Conservation (phyloP, 1,139 yeast genomes). For the Taphrina populina region DNA sequence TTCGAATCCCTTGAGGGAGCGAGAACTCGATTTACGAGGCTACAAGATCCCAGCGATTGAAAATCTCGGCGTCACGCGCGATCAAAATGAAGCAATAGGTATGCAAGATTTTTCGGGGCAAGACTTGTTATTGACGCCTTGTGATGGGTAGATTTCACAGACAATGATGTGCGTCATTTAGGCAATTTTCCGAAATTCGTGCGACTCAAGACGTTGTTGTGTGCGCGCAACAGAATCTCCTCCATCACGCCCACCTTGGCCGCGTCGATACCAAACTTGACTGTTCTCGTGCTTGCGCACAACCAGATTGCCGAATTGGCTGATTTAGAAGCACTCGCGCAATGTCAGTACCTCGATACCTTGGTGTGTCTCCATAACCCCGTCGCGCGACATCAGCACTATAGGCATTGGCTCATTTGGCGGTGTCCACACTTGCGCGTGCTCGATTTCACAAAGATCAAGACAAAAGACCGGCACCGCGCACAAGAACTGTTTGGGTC, state of each 20-base stretch:
- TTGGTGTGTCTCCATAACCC: conserved; percentile 65
- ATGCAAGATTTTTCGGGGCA: not conserved
- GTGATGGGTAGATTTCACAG: conserved; percentile 55
- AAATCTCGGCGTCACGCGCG: conserved; percentile 49
- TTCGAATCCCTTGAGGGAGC: conserved; percentile 51
- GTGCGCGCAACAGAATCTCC: conserved; percentile 59
- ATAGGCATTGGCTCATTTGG: conserved; percentile 63
- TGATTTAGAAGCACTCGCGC: conserved; percentile 48
- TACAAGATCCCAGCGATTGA: conserved; percentile 49
- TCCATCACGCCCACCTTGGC: conserved; percentile 47
- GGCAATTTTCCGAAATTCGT: conserved; percentile 54
- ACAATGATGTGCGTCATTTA: conserved; percentile 60
- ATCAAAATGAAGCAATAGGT: conserved; percentile 52
- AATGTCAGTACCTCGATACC: conserved; percentile 49
- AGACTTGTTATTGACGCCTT: not conserved
- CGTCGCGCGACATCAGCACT: conserved; percentile 54
- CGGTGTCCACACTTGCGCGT: conserved; percentile 60
- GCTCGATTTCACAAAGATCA: conserved; percentile 67
- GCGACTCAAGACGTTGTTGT: conserved; percentile 54
- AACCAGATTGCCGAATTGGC: conserved; percentile 53
- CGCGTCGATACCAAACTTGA: conserved; percentile 50
- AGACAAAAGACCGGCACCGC: conserved; percentile 53
- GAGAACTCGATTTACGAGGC: conserved; percentile 51
- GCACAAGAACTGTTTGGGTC: conserved; percentile 54
- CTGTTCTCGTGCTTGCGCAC: conserved; percentile 54